Evolutionary conservation across 257 asterid genomes (phyloP).

Genomic region (Vinca minor): DNA sequence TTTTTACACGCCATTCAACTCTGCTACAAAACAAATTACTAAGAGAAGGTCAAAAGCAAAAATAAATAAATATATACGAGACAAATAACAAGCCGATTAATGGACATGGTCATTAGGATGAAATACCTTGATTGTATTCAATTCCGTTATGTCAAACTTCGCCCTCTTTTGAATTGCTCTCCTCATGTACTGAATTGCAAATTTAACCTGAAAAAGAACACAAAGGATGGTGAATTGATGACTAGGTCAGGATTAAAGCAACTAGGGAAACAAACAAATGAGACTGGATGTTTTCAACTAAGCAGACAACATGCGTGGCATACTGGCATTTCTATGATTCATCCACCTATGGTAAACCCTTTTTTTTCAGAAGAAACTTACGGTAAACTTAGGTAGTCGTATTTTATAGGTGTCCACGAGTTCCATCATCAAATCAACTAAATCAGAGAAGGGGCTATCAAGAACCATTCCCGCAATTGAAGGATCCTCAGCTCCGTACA

Average conservation of each 20-base stretch:
- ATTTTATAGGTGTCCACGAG: conserved; percentile 86
- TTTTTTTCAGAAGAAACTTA: too few species aligned
- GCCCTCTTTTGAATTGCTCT: conserved; percentile 75
- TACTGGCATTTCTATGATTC: conserved; percentile 8
- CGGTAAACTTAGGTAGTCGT: conserved; percentile 89
- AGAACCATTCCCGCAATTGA: conserved; percentile 98
- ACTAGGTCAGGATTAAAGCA: not conserved
- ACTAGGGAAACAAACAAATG: not conserved
- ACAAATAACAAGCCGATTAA: not conserved
- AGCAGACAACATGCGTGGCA: not conserved
- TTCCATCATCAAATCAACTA: conserved; percentile 95
- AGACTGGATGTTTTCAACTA: conserved; percentile 1
- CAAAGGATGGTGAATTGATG: not conserved
- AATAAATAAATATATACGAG: not conserved
- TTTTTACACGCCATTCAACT: not conserved
- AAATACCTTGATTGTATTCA: conserved; percentile 76
- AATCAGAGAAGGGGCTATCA: conserved; percentile 92
- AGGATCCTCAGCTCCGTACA: conserved; percentile 97
- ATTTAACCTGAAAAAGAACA: conserved; percentile 51
- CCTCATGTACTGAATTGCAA: conserved; percentile 85
- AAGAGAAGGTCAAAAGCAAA: not conserved
- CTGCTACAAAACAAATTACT: not conserved
- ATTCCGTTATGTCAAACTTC: conserved; percentile 71
- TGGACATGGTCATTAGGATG: conserved; percentile 7
- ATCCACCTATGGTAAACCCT: conserved; percentile 67